phyloP scores from a whole-genome alignment of 2,329 filamentous ascomycete species.

The Pyrenochaeta sp. region DNA sequence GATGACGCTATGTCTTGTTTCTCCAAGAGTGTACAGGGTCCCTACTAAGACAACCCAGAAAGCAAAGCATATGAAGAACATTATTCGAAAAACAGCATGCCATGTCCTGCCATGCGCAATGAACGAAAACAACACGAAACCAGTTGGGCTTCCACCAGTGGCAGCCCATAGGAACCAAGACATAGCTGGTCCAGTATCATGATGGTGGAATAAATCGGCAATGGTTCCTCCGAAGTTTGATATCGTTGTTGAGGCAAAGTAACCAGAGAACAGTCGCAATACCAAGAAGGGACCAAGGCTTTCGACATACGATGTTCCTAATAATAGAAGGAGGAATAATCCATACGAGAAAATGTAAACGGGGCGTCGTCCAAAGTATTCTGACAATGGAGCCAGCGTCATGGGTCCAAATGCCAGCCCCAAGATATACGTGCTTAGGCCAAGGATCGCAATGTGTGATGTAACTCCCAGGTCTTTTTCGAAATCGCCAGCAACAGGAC shows the following conservation, averaged over 20 bases:
- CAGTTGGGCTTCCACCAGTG: conserved; percentile 55
- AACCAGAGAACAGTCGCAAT: conserved; percentile 55
- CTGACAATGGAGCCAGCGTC: conserved; percentile 43
- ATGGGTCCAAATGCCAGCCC: conserved; percentile 54
- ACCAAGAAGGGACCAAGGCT: conserved; percentile 53
- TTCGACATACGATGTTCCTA: conserved; percentile 54
- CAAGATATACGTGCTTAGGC: conserved; percentile 56
- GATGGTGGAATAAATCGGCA: conserved; percentile 54
- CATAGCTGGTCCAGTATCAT: conserved; percentile 53
- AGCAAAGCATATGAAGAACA: conserved; percentile 54
- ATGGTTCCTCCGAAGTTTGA: conserved; percentile 54
- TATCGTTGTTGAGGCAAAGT: conserved; percentile 52
- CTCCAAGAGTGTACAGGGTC: conserved; percentile 47
- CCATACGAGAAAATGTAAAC: conserved; percentile 55
- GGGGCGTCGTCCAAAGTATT: conserved; percentile 54
- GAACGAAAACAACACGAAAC: conserved; percentile 56
- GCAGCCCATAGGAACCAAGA: conserved; percentile 57
- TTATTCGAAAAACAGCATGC: conserved; percentile 55
- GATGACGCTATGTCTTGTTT: conserved; percentile 56
- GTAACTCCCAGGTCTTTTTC: conserved; percentile 51
- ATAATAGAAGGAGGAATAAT: conserved; percentile 53
- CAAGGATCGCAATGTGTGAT: conserved; percentile 52
- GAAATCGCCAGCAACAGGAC: conserved; percentile 53
- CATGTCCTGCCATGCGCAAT: conserved; percentile 54
- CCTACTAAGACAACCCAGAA: conserved; percentile 54